phyloP scores from a whole-genome alignment of 805 yeast genomes.

The Dipodascus geniculatus region DNA sequence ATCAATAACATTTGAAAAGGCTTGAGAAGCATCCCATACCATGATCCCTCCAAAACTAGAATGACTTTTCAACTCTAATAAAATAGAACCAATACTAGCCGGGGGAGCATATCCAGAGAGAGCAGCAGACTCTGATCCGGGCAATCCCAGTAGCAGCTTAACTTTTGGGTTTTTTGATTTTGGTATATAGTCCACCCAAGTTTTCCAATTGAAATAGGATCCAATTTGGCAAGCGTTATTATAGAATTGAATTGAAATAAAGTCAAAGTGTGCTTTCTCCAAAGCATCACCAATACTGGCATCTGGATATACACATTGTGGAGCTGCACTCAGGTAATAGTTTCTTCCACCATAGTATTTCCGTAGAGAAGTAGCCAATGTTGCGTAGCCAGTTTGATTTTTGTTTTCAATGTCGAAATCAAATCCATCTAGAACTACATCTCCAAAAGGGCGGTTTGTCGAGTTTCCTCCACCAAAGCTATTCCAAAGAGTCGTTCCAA shows the following conservation, averaged over 20 bases:
- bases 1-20: not conserved
- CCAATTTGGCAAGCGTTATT: conserved; percentile 40
- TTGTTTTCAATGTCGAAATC: conserved; percentile 50
- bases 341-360: conserved; percentile 21
- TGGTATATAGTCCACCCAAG: conserved; percentile 42
- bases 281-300: conserved; percentile 32
- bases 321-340: conserved; percentile 52
- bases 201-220: conserved; percentile 29
- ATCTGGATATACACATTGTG: conserved; percentile 59
- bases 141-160: conserved; percentile 50
- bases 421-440: conserved; percentile 54
- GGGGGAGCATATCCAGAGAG: conserved; percentile 43
- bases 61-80: conserved; percentile 15
- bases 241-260: conserved; percentile 55
- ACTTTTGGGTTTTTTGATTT: conserved; percentile 39
- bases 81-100: conserved; percentile 22
- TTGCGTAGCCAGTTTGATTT: conserved; percentile 38
- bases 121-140: conserved; percentile 42
- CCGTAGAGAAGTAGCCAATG: conserved; percentile 29
- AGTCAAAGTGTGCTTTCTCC: conserved; percentile 38
- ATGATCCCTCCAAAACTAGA: conserved; percentile 50
- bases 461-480: conserved; percentile 35
- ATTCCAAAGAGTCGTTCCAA: conserved; percentile 34
- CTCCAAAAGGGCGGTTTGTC: conserved; percentile 34
- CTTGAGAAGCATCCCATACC: conserved; percentile 74